Evolutionary conservation across 2,329 filamentous ascomycete genomes (phyloP).

Genomic region (Xylariaceae sp.): DNA sequence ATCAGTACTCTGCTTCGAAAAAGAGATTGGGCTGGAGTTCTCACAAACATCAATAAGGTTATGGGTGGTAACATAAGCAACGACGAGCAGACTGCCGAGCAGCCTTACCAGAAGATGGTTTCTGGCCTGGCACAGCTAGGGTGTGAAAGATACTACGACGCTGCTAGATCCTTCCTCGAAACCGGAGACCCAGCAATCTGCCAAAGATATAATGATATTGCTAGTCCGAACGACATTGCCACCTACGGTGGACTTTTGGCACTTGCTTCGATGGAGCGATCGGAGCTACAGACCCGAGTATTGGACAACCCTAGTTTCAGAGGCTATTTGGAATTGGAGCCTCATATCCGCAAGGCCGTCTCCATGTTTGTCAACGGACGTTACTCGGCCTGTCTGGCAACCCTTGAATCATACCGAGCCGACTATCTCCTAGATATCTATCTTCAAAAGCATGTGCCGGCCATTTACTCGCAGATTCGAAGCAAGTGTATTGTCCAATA

Average conservation of each 20-base stretch:
- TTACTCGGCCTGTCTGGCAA: constrained; percentile 81
- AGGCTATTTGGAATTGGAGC: constrained; percentile 86
- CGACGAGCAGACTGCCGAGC: constrained; percentile 51
- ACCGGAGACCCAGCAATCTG: constrained; percentile 56
- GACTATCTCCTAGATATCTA: constrained; percentile 94
- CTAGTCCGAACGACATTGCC: constrained; percentile 85
- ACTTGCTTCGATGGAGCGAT: constrained; percentile 84
- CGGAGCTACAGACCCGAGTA: constrained; percentile 72
- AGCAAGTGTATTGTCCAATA: constrained; percentile 94
- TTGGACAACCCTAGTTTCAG: constrained; percentile 83
- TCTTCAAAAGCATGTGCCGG: constrained; percentile 71
- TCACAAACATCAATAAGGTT: constrained; percentile 66
- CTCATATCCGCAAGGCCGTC: constrained; percentile 90
- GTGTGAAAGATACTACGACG: constrained; percentile 56
- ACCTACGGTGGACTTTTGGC: constrained; percentile 90
- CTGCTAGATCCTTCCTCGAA: constrained; percentile 71
- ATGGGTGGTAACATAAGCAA: constrained; percentile 47
- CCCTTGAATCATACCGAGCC: constrained; percentile 76
- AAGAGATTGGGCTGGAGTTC: constrained; percentile 73
- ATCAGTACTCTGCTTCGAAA: constrained; percentile 76
- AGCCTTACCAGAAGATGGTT: constrained; percentile 56
- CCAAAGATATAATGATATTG: constrained; percentile 67
- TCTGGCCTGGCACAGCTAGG: constrained; percentile 54
- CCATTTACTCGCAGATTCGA: constrained; percentile 75
- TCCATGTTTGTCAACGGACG: constrained; percentile 87